Evolutionary conservation across 1,139 yeast genomes (phyloP).

Genomic region (Nadsonia starkeyi-henricii): DNA sequence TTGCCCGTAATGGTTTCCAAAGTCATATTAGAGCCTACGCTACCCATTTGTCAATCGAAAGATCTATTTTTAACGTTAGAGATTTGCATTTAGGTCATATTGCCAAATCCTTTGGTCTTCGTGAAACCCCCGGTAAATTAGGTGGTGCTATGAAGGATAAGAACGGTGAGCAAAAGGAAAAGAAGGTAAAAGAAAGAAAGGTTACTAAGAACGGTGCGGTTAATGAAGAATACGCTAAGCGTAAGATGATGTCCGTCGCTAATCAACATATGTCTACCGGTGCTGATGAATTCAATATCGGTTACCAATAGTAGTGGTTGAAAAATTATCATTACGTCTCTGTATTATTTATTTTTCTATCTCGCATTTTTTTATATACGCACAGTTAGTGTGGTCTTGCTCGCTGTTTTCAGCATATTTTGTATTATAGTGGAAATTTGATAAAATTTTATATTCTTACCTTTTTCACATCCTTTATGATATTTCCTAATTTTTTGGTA

Average conservation of each 20-base stretch:
- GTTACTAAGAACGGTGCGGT: slow-evolving; percentile 8
- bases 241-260: slow-evolving; percentile 3
- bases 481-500: too few relatives aligned
- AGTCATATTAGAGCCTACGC: slow-evolving; percentile 92
- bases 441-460: too few relatives aligned
- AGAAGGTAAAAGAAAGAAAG: slow-evolving; percentile 18
- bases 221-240: slow-evolving; percentile 4
- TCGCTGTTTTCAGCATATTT: too few relatives aligned
- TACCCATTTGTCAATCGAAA: slow-evolving; percentile 78
- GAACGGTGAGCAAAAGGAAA: slow-evolving; percentile 20
- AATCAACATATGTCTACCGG: slow-evolving; percentile 2
- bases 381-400: too few relatives aligned
- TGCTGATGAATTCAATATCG: neutral
- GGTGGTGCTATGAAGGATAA: slow-evolving; percentile 20
- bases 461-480: too few relatives aligned
- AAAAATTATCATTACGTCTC: too few relatives aligned
- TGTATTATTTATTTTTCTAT: too few relatives aligned
- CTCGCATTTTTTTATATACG: too few relatives aligned
- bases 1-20: slow-evolving; percentile 69
- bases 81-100: slow-evolving; percentile 83
- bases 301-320: neutral
- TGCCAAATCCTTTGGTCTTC: slow-evolving; percentile 84
- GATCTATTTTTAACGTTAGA: slow-evolving; percentile 66
- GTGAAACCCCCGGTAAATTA: slow-evolving; percentile 83
- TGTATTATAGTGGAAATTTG: too few relatives aligned